These are phyloP conservation scores for Tilletia setariae DNA, from an alignment of 1,284 basidiomycete species.

Conservation along the genomic window DNA sequence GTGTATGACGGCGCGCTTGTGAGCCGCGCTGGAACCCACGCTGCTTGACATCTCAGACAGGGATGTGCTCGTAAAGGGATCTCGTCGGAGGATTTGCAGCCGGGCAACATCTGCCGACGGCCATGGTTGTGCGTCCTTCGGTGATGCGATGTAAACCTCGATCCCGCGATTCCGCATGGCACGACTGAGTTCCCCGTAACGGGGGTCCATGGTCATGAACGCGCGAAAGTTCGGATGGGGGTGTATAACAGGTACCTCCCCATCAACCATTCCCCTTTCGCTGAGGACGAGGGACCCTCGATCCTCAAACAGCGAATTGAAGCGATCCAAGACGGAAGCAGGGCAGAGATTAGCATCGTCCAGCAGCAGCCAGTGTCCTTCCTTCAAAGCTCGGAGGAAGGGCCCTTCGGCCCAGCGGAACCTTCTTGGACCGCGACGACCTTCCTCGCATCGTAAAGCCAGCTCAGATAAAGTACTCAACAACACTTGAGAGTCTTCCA, in stretches of 20 bases:
- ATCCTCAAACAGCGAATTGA: slow-evolving; percentile 92
- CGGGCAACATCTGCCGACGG: background rate
- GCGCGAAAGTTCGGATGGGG: slow-evolving; percentile 88
- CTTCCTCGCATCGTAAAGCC: background rate
- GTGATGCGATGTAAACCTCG: slow-evolving; percentile 64
- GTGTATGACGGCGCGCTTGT: no score
- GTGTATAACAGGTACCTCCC: slow-evolving; percentile 69
- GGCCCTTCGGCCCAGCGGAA: slow-evolving; percentile 98
- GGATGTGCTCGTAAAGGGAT: no score
- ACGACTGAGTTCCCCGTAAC: slow-evolving; percentile 86
- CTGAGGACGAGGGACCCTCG: slow-evolving; percentile 77
- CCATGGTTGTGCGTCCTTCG: background rate
- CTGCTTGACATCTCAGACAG: no score
- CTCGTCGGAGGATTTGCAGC: background rate
- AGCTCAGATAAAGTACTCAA: background rate
- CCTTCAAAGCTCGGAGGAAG: slow-evolving; percentile 79
- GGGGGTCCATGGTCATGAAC: slow-evolving; percentile 89
- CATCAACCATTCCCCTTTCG: slow-evolving; percentile 81
- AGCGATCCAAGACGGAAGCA: slow-evolving; percentile 89
- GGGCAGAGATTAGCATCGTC: slow-evolving; percentile 93
- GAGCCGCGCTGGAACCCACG: no score
- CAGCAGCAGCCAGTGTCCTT: slow-evolving; percentile 84
- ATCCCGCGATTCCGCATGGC: slow-evolving; percentile 98
- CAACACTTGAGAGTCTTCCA: background rate
- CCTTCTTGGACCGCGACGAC: background rate